phyloP scores from a whole-genome alignment of 73 alveolate species.

The Halteria grandinella region DNA sequence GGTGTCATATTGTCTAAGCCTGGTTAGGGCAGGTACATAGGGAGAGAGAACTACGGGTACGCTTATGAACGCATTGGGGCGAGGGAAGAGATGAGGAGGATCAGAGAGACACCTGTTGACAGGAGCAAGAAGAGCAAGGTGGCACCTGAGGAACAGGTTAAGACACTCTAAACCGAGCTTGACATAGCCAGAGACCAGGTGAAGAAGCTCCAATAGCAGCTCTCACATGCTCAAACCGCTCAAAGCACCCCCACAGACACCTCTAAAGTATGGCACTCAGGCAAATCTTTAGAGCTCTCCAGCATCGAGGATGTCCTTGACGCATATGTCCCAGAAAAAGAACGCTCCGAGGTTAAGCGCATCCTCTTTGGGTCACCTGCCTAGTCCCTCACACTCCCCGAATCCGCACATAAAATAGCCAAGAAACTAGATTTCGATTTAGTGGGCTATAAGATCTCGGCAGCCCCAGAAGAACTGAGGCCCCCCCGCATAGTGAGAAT shows the following conservation, averaged over 20 bases:
- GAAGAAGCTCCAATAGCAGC: neutral
- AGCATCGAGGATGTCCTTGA: conserved; percentile 42
- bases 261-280: conserved; percentile 1
- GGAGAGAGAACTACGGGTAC: conserved; percentile 45
- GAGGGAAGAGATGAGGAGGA: conserved; percentile 50
- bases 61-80: conserved; percentile 55
- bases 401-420: conserved; percentile 43
- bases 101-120: conserved; percentile 41
- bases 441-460: conserved; percentile 44
- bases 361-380: conserved; percentile 41
- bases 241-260: neutral
- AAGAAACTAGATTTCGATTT: conserved; percentile 25
- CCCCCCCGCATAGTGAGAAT: conserved; percentile 64
- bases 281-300: neutral
- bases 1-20: conserved; percentile 27
- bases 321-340: conserved; percentile 48
- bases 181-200: conserved; percentile 12
- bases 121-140: conserved; percentile 29
- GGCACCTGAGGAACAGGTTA: conserved; percentile 25
- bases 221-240: conserved; percentile 20
- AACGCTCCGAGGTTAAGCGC: conserved; percentile 43
- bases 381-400: conserved; percentile 14
- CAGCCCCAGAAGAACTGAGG: conserved; percentile 37
- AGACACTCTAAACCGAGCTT: conserved; percentile 20
- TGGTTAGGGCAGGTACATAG: conserved; percentile 58